Base-by-base conservation (phyloP, 441 rosid species). In the Erysimum cheiri region DNA sequence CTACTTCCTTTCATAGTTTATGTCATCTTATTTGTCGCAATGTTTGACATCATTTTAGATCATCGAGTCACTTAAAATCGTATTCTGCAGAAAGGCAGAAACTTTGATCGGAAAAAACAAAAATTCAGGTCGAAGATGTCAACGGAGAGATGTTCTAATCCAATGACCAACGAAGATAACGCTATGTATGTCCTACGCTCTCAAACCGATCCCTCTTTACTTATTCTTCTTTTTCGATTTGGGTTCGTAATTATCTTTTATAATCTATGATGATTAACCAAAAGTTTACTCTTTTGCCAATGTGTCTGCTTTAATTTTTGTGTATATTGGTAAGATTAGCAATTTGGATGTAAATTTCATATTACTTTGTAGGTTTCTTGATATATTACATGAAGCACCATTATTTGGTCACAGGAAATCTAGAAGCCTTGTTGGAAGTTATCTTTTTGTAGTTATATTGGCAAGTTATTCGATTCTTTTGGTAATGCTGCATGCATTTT, bases 371-470 rank as follows among this genome's bases (percentile, higher is more conserved):
- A 87, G 96, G 83, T 90, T 90, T 55, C 85, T 86, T 28, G 93
- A 90, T 73, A 90, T 90, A 74, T 79, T 90, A 60, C 90, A 88
- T 48, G 96, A 90, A 72, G 93, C 96, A 71, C 92, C 96, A 44
- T 74, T 90, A 36, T 83, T 87, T 11, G 93, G 90, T 80, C 89
- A 85, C 75, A 77, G 93, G 77, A 90, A 90, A 82, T 85, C 88
- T 29, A 83, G 88, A 69, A 82, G 86, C 57, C 61, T 90, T 67
- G 75, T 85, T 66, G 92, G 93, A 50, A 75, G 79, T 41, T 75
- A 69, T 28, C 63, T 75, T 35, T 69, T 55, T 40, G 52, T 75
- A 9, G 7, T 75, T 50, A 10, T 75, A 63, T 64, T 75, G 75
- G 75, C 79, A 73, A 73, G 77, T 73, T 59, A 47, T 36, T 47